phyloP scores from a whole-genome alignment of 1,139 yeast genomes.

The Barnettozyma hawaiiensis region DNA sequence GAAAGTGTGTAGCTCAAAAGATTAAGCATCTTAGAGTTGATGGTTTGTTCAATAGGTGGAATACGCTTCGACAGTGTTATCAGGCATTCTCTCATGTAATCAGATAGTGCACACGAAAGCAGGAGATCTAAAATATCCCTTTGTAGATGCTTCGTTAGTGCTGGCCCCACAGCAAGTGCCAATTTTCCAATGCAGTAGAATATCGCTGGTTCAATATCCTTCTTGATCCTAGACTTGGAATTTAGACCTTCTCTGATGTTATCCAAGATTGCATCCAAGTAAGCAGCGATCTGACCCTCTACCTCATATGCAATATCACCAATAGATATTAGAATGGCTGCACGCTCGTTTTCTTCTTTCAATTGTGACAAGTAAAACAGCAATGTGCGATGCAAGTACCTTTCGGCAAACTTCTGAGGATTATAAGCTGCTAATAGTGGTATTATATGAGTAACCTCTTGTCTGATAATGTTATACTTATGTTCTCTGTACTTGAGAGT shows the following conservation, averaged over 20 bases:
- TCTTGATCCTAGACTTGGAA: constrained; percentile 41
- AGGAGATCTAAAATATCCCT: constrained; percentile 75
- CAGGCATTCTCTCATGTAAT: constrained; percentile 71
- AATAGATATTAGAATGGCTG: constrained; percentile 73
- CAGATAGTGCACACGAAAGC: constrained; percentile 77
- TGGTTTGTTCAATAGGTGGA: constrained; percentile 72
- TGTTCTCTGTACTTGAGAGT: constrained; percentile 73
- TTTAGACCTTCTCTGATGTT: constrained; percentile 79
- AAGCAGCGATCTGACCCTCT: constrained; percentile 81
- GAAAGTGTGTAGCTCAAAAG: constrained; percentile 73
- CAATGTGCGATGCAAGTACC: constrained; percentile 76
- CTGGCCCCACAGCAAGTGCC: constrained; percentile 92
- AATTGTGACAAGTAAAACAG: constrained; percentile 73
- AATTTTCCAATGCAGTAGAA: constrained; percentile 86
- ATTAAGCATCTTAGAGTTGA: constrained; percentile 67
- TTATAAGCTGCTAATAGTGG: constrained; percentile 82
- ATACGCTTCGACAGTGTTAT: constrained; percentile 63
- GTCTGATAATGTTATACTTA: constrained; percentile 67
- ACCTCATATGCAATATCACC: constrained; percentile 85
- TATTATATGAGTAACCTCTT: constrained; percentile 74
- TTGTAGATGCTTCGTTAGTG: constrained; percentile 82
- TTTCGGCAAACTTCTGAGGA: constrained; percentile 69
- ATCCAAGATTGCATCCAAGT: constrained; percentile 78
- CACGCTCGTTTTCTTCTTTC: constrained; percentile 70
- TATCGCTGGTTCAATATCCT: constrained; percentile 79